A percentile compares a stretch with the other conserved stretches of the same genome.
These are phyloP conservation scores for Trichoderma endophyticum DNA, from an alignment of 2,329 filamentous ascomycete genomes.

Conservation along the genomic window DNA sequence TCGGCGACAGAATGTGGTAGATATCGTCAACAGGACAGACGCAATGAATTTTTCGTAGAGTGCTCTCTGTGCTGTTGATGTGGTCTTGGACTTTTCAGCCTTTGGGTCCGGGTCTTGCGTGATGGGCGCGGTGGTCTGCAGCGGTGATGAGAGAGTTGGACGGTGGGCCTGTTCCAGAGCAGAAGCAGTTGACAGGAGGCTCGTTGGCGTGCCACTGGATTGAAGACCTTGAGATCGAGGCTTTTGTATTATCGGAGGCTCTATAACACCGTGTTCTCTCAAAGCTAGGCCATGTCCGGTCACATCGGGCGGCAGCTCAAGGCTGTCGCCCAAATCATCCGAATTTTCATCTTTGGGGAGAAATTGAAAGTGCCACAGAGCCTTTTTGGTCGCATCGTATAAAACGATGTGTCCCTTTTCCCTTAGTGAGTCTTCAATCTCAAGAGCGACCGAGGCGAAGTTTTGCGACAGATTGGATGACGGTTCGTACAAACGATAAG, in stretches of 20 bases:
- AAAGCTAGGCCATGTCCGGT: slow-evolving; percentile 43
- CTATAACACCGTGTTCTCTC: slow-evolving; percentile 50
- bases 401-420: slow-evolving; percentile 53
- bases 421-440: slow-evolving; percentile 50
- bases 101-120: slow-evolving; percentile 28
- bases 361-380: slow-evolving; percentile 55
- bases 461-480: slow-evolving; percentile 41
- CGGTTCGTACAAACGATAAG: slow-evolving; percentile 55
- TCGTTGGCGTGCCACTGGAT: slow-evolving; percentile 44
- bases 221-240: slow-evolving; percentile 40
- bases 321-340: slow-evolving; percentile 25
- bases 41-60: slow-evolving; percentile 54
- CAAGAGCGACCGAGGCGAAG: slow-evolving; percentile 46
- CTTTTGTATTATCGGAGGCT: slow-evolving; percentile 48
- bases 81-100: slow-evolving; percentile 26
- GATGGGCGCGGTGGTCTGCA: slow-evolving; percentile 7
- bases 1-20: slow-evolving; percentile 47
- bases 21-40: slow-evolving; percentile 50
- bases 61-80: slow-evolving; percentile 35
- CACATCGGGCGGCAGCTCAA: slow-evolving; percentile 42
- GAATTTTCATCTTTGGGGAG: slow-evolving; percentile 39
- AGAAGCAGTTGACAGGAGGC: slow-evolving; percentile 43
- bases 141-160: slow-evolving; percentile 19
- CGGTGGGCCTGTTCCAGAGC: slow-evolving; percentile 37
- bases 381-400: slow-evolving; percentile 48